Evolutionary conservation across 148 eudicot genomes (phyloP).

Genomic region (Fallopia convolvulus): DNA sequence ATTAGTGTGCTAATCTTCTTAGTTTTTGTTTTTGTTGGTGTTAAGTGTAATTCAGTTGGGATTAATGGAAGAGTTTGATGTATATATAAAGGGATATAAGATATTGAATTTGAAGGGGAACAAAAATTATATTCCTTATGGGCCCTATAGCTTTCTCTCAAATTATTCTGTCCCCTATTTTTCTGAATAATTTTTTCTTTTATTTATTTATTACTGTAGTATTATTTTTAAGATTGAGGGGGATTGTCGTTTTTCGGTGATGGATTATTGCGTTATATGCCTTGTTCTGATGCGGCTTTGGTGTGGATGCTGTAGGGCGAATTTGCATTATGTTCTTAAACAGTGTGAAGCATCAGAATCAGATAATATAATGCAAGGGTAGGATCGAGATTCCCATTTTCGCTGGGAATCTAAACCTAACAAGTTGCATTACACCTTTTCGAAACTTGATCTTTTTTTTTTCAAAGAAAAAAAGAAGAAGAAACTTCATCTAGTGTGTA

Average conservation of each 20-base stretch:
- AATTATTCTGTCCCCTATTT: background rate
- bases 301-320: constrained; percentile 4
- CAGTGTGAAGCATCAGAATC: background rate
- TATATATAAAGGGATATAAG: background rate
- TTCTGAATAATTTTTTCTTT: background rate
- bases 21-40: background rate
- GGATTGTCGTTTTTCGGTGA: background rate
- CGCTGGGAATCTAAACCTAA: constrained; percentile 6
- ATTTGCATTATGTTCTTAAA: background rate
- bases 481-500: background rate
- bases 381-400: background rate
- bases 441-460: background rate
- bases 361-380: background rate
- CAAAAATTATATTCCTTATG: constrained; percentile 1
- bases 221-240: background rate
- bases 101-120: background rate
- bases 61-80: background rate
- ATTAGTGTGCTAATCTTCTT: background rate
- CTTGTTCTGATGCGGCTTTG: background rate
- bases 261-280: background rate
- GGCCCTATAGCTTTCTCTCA: background rate
- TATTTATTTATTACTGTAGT: background rate
- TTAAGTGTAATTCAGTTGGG: background rate
- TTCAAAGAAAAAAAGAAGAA: too few species aligned
- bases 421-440: background rate